Conservation (phyloP, 139 green algal species). For the Chlorella sorokiniana region DNA sequence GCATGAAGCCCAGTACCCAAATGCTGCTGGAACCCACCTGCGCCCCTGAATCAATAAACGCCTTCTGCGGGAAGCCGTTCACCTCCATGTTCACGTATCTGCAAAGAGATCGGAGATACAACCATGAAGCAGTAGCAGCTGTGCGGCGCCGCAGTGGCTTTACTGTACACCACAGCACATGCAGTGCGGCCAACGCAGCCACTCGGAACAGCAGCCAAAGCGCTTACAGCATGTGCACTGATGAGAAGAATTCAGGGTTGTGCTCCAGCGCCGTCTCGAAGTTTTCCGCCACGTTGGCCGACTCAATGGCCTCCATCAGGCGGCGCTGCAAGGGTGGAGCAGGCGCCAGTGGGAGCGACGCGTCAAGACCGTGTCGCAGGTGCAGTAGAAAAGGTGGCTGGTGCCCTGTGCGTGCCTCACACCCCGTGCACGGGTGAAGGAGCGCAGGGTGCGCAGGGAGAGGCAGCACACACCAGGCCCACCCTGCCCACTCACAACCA, state of each 20-base stretch:
- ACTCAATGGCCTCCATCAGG: constrained; percentile 89
- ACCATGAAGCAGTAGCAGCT: neutral
- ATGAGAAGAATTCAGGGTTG: constrained; percentile 84
- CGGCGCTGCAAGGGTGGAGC: constrained; percentile 30
- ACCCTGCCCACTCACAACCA: no score
- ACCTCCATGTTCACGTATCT: constrained; percentile 85
- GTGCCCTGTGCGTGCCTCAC: no score
- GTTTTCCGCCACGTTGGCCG: constrained; percentile 93
- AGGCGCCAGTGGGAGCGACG: neutral
- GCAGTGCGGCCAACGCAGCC: neutral
- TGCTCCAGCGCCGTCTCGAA: constrained; percentile 87
- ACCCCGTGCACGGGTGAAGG: no score
- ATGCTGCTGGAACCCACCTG: constrained; percentile 64
- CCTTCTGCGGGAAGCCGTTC: constrained; percentile 74
- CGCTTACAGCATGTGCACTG: constrained; percentile 74
- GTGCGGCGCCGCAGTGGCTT: no score
- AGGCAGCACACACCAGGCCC: neutral
- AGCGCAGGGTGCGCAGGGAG: neutral
- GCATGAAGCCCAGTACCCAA: constrained; percentile 36
- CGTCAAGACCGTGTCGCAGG: no score
- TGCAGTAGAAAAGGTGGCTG: no score
- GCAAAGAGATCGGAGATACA: neutral
- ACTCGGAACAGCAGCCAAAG: neutral
- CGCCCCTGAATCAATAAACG: constrained; percentile 88
- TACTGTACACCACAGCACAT: no score